Conservation (phyloP, 768 basidiomycete genomes). For the Fomitopsis serialis region DNA sequence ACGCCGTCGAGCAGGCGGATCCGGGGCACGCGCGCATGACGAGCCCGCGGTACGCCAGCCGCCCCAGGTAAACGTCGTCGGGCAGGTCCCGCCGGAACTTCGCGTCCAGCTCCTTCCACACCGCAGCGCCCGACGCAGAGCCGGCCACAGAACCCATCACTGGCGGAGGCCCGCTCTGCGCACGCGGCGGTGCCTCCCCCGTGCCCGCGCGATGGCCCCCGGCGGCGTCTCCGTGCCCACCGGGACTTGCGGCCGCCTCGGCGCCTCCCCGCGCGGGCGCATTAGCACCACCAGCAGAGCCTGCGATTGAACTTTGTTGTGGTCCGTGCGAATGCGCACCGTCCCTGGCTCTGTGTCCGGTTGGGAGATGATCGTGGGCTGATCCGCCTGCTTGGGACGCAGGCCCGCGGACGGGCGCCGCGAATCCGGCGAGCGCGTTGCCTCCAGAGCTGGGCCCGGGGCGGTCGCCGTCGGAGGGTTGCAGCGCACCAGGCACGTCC, state of each 20-base stretch:
- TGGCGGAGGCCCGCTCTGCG: conserved; percentile 8
- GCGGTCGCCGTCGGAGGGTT: conserved; percentile 38
- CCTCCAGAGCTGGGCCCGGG: conserved; percentile 13
- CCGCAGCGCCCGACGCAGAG: conserved; percentile 9
- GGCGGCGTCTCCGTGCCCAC: no score
- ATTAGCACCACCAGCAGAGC: background rate
- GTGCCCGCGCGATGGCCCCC: background rate
- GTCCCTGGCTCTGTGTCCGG: background rate
- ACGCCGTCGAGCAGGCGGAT: conserved; percentile 84
- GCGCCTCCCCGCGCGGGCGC: background rate
- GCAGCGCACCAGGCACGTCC: conserved; percentile 60
- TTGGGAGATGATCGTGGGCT: background rate
- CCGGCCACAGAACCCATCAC: conserved; percentile 1
- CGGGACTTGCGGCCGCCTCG: background rate
- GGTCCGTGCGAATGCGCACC: background rate
- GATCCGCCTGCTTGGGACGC: background rate
- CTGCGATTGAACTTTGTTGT: background rate
- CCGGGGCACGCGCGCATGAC: conserved; percentile 70
- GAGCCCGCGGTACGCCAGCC: conserved; percentile 85
- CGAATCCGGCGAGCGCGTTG: conserved; percentile 5
- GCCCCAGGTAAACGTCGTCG: conserved; percentile 80
- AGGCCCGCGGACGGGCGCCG: conserved; percentile 8
- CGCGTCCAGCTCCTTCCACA: conserved; percentile 75
- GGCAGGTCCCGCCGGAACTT: conserved; percentile 89
- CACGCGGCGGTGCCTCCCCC: background rate